Evolutionary conservation across 108 stramenopile genomes (phyloP).

Genomic region (Thalassiosira profunda): DNA sequence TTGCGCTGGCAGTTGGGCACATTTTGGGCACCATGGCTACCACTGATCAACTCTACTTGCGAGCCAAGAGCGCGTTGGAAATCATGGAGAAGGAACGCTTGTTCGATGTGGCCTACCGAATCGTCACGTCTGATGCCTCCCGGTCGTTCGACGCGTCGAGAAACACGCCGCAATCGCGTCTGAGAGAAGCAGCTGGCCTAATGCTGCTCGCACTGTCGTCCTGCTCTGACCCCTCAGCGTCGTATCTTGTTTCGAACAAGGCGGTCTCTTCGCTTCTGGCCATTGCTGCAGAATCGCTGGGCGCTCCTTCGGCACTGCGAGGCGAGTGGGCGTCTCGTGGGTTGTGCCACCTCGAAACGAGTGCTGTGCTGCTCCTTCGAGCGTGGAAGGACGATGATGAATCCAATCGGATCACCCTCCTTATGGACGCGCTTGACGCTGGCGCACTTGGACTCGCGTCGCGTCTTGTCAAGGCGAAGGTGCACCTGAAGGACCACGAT

Average conservation of each 20-base stretch:
- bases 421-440: conserved; percentile 76
- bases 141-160: conserved; percentile 61
- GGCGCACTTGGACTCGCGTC: conserved; percentile 67
- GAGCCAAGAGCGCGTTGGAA: conserved; percentile 21
- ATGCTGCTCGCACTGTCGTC: conserved; percentile 62
- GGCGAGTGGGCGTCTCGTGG: conserved; percentile 77
- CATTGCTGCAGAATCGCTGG: conserved; percentile 56
- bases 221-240: conserved; percentile 67
- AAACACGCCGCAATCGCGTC: conserved; percentile 64
- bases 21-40: conserved; percentile 50
- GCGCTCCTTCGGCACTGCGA: conserved; percentile 55
- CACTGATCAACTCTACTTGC: conserved; percentile 43
- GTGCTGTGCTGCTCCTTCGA: conserved; percentile 61
- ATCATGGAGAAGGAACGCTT: conserved; percentile 38
- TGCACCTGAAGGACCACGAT: conserved; percentile 68
- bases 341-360: conserved; percentile 71
- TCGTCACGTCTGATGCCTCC: conserved; percentile 43
- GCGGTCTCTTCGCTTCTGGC: conserved; percentile 55
- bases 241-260: conserved; percentile 64
- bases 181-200: conserved; percentile 74
- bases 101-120: conserved; percentile 25
- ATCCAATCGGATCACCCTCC: conserved; percentile 49
- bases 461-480: conserved; percentile 60
- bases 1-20: conserved; percentile 31
- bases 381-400: conserved; percentile 57